These are phyloP conservation scores for Epichloe hybrida DNA, from an alignment of 2,329 filamentous ascomycete genomes.

Conservation along the genomic window DNA sequence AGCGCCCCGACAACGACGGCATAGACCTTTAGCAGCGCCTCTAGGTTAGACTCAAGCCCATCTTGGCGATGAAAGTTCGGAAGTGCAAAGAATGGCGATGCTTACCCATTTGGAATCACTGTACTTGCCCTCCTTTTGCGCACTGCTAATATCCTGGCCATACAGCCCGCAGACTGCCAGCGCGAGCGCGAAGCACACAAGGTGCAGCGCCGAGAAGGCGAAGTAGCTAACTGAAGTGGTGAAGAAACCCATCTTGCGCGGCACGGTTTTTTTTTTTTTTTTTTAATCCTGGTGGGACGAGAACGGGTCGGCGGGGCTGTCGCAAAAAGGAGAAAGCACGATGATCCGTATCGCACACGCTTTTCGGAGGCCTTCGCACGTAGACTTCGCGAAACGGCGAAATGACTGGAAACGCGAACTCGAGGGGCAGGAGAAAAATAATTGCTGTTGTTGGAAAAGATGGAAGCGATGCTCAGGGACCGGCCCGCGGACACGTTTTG, in stretches of 20 bases:
- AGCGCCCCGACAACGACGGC: conserved; percentile 58
- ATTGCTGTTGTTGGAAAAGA: neutral
- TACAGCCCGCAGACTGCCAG: conserved; percentile 71
- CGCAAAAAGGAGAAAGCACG: neutral
- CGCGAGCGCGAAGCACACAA: conserved; percentile 64
- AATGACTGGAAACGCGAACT: neutral
- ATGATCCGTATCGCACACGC: neutral
- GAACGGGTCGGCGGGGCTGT: neutral
- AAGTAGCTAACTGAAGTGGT: conserved; percentile 35
- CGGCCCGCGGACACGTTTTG: neutral
- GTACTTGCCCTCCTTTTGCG: conserved; percentile 34
- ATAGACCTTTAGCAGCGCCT: conserved; percentile 39
- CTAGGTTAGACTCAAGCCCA: neutral
- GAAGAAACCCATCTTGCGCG: conserved; percentile 30
- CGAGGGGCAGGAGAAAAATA: neutral
- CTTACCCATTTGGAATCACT: conserved; percentile 58
- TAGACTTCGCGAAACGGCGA: neutral
- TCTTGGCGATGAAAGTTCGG: neutral
- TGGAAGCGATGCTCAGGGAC: neutral
- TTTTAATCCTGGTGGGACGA: neutral
- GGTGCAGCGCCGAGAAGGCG: conserved; percentile 49
- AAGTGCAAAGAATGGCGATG: neutral
- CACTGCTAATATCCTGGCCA: conserved; percentile 49
- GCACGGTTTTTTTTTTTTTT: neutral
- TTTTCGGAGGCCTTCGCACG: neutral